These are phyloP conservation scores for Hemileia vastatrix DNA, from an alignment of 1,284 basidiomycete species.

Conservation along the genomic window DNA sequence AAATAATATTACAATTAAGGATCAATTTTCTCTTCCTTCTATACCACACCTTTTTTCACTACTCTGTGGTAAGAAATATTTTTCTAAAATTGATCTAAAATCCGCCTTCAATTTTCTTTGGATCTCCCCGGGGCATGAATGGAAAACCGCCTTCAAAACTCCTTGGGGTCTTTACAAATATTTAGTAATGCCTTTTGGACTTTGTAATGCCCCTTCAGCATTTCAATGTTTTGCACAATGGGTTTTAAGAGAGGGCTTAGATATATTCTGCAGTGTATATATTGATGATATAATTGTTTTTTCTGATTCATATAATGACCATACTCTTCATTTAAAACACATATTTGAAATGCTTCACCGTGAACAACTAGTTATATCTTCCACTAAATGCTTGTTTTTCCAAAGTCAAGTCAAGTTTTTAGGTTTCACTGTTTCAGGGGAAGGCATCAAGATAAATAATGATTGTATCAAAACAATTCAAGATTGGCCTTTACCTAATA, in stretches of 20 bases:
- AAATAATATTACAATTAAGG: not conserved
- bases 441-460: constrained; percentile 3
- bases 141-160: constrained; percentile 46
- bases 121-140: constrained; percentile 36
- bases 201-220: constrained; percentile 46
- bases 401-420: constrained; percentile 6
- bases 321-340: not conserved
- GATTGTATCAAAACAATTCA: not conserved
- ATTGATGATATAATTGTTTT: constrained; percentile 8
- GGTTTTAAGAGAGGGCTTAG: constrained; percentile 22
- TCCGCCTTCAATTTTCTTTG: constrained; percentile 39
- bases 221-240: constrained; percentile 37
- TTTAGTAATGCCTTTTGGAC: constrained; percentile 47
- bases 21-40: not conserved
- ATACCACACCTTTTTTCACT: not conserved
- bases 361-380: not conserved
- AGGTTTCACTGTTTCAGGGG: not conserved
- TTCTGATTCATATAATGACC: not conserved
- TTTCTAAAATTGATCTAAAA: constrained; percentile 24
- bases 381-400: constrained; percentile 5
- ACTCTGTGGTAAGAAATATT: not conserved
- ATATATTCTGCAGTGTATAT: constrained; percentile 18
- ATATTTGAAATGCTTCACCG: not conserved
- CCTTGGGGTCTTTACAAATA: constrained; percentile 46
- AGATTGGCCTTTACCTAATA: constrained; percentile 1